Conservation (phyloP, 805 yeast species). For the Saturnispora saitoi region DNA sequence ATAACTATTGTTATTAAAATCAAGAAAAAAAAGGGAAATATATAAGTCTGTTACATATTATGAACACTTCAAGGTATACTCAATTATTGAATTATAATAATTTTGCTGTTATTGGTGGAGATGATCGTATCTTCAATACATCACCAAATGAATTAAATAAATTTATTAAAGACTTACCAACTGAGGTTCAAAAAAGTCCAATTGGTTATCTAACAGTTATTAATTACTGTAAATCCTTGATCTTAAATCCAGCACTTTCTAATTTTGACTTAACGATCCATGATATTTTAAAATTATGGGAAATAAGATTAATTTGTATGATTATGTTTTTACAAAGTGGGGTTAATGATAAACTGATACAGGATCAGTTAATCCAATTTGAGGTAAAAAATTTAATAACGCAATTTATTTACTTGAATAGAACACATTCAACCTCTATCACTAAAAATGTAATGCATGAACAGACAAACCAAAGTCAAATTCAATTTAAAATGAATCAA, state of each 20-base stretch:
- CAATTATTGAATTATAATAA: conserved; percentile 8
- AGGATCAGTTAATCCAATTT: conserved; percentile 21
- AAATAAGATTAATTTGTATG: conserved; percentile 21
- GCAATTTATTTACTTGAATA: conserved; percentile 19
- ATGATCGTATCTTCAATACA: conserved; percentile 5
- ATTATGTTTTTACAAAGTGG: conserved; percentile 13
- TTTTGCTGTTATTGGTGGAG: conserved; percentile 5
- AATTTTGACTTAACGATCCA: conserved; percentile 12
- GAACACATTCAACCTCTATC: conserved; percentile 5
- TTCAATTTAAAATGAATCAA: conserved; percentile 14
- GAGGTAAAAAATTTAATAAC: conserved; percentile 23
- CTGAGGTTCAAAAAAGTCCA: neutral
- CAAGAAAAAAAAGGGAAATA: neutral
- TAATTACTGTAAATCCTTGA: conserved; percentile 22
- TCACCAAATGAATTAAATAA: conserved; percentile 3
- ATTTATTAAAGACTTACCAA: neutral
- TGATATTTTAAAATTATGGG: conserved; percentile 40
- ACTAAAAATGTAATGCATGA: conserved; percentile 7
- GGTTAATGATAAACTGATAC: conserved; percentile 19
- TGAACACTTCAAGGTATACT: conserved; percentile 4
- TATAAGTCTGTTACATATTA: neutral
- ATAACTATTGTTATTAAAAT: neutral
- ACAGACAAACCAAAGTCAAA: conserved; percentile 13
- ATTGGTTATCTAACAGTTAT: conserved; percentile 19
- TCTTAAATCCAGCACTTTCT: conserved; percentile 19